Evolutionary conservation across 1,139 yeast species (phyloP), one percentile per base, ranked within the genome.

Genomic region (Lodderomyces margitis): DNA sequence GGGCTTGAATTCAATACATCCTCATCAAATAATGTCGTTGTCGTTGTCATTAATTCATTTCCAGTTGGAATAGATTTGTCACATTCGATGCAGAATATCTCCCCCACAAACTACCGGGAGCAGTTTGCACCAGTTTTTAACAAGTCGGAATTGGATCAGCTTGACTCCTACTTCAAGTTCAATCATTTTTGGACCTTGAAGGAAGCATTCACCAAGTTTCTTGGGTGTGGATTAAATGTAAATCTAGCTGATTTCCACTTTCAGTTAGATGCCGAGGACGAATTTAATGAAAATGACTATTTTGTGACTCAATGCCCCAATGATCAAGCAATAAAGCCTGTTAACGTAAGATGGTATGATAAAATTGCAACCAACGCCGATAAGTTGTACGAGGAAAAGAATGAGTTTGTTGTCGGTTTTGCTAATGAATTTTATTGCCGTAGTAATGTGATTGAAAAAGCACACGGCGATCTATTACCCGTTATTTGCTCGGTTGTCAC

Each of bases 171-270:
- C 49, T 39, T 48, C 11, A 35, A 54, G 2, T 80, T 74, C 55
- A 77, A 81, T 24, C 79, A 77, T 39, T 66, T 75, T 25, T 85
- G 92, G 94, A 83, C 92, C 0, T 56, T 84, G 42, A 85, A 85
- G 53, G 94, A 85, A 55, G 77, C 86, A 25, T 83, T 78, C 49
- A 74, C 83, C 3, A 85, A 84, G 52, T 70, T 70, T 20, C 49
- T 74, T 5, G 92, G 92, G 0, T 60, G 70, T 15, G 92, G 94
- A 0, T 61, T 84, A 21, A 76, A 81, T 47, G 62, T 73, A 14
- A 80, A 81, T 34, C 59, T 83, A 43, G 57, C 65, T 1, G 48
- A 45, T 21, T 57, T 64, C 40, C 42, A 41, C 11, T 58, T 57
- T 30, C 8, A 10, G 1, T 10, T 39, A 10, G n/a, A 33, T 8